phyloP scores from a whole-genome alignment of 129 eudicot species.

The Helianthus annuus region DNA sequence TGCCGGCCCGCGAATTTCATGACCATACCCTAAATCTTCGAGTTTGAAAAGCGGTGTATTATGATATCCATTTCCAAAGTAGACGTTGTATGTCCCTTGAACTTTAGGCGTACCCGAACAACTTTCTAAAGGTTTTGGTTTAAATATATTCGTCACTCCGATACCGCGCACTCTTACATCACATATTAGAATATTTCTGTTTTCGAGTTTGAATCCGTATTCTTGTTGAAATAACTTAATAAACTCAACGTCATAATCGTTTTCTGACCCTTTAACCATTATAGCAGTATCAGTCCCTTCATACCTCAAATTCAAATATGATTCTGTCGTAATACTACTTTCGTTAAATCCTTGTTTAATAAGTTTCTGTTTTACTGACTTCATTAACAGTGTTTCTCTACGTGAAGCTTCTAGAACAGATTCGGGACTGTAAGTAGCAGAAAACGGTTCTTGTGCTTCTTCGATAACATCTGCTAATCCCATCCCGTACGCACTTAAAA shows the following conservation, averaged over 20 bases:
- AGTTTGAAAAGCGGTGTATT: constrained; percentile 79
- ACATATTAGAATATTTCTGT: constrained; percentile 75
- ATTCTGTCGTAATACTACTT: constrained; percentile 60
- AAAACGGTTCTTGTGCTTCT: constrained; percentile 93
- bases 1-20: constrained; percentile 73
- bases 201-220: constrained; percentile 88
- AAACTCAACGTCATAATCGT: constrained; percentile 76
- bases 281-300: constrained; percentile 98
- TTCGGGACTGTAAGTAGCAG: constrained; percentile 69
- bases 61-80: constrained; percentile 65
- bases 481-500: constrained; percentile 92
- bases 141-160: constrained; percentile 88
- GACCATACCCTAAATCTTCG: constrained; percentile 75
- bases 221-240: constrained; percentile 77
- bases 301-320: constrained; percentile 78
- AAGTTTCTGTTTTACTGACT: constrained; percentile 66
- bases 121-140: constrained; percentile 57
- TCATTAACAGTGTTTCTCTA: constrained; percentile 59
- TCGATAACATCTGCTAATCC: constrained; percentile 98
- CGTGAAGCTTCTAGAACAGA: constrained; percentile 71
- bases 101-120: constrained; percentile 50
- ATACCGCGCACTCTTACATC: constrained; percentile 97
- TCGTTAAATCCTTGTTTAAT: constrained; percentile 73
- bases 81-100: constrained; percentile 58
- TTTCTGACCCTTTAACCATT: constrained; percentile 69